These are phyloP conservation scores for Angophora floribunda DNA, from an alignment of 345 rosid genomes.

Conservation along the genomic window DNA sequence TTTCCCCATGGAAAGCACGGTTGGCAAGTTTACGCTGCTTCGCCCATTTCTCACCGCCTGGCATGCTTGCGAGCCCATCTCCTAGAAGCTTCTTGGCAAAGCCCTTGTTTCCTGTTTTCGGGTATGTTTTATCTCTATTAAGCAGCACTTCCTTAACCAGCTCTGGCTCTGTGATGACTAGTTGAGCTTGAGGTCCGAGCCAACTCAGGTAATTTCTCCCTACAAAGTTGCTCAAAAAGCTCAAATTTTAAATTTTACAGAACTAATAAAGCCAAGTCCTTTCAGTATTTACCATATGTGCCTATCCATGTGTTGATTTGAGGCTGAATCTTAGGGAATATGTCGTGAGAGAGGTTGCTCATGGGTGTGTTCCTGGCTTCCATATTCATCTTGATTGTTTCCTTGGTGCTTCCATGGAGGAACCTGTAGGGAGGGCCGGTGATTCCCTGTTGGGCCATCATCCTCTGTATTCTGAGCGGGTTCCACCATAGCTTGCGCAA, in stretches of 20 bases:
- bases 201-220: constrained; percentile 27
- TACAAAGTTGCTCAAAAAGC: neutral
- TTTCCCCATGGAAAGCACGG: constrained; percentile 34
- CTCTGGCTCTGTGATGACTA: constrained; percentile 27
- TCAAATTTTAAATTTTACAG: neutral
- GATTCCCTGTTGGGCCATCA: constrained; percentile 4
- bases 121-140: constrained; percentile 11
- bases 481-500: constrained; percentile 4
- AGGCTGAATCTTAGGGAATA: neutral
- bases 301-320: neutral
- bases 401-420: constrained; percentile 5
- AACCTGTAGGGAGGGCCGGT: constrained; percentile 1
- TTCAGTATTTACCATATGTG: neutral
- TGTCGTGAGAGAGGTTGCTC: neutral
- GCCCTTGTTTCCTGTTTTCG: neutral
- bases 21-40: constrained; percentile 34
- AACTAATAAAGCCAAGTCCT: neutral
- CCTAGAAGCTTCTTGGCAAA: constrained; percentile 12
- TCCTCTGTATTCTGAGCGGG: neutral
- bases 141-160: constrained; percentile 27
- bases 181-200: constrained; percentile 20
- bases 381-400: neutral
- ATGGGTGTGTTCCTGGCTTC: neutral
- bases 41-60: constrained; percentile 25
- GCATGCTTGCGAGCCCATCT: constrained; percentile 17